Evolutionary conservation across 306 rosid species (phyloP).

Genomic region (Cotoneaster glaucophyllus): DNA sequence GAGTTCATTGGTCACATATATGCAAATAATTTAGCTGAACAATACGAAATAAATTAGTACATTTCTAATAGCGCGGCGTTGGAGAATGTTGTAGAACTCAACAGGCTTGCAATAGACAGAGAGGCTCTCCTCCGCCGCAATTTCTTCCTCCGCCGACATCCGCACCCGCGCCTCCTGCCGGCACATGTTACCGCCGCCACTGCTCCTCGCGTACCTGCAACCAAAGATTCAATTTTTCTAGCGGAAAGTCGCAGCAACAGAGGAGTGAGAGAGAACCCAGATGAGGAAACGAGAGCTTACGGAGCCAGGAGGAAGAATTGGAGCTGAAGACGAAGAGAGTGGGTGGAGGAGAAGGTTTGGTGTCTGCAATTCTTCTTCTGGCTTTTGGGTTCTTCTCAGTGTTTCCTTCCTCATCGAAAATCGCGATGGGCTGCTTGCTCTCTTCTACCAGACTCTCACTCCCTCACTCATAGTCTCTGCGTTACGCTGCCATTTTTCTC

Average conservation of each 20-base stretch:
- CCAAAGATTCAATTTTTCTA: background rate
- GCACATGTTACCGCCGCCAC: conserved; percentile 45
- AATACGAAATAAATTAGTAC: conserved; percentile 19
- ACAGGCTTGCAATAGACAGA: conserved; percentile 72
- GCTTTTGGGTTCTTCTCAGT: background rate
- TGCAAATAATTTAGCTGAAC: background rate
- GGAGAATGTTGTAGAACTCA: conserved; percentile 71
- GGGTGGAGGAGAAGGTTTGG: background rate
- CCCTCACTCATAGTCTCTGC: background rate
- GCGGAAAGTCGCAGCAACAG: background rate
- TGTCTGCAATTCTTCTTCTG: background rate
- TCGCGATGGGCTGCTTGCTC: background rate
- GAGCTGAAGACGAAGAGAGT: background rate
- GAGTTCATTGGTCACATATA: background rate
- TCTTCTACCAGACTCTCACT: background rate
- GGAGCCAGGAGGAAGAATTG: conserved; percentile 11
- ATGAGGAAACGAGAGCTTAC: background rate
- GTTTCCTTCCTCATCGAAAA: conserved; percentile 8
- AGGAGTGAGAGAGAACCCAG: background rate
- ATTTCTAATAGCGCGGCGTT: conserved; percentile 38
- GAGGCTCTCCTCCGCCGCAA: conserved; percentile 60
- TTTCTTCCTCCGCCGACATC: conserved; percentile 60
- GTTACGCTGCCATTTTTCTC: background rate
- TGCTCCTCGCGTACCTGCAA: conserved; percentile 14
- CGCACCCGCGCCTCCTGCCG: conserved; percentile 35